Evolutionary conservation across 768 basidiomycete species (phyloP), one percentile per base, ranked within the genome.

Genomic region (Neoboletus subvelutipes): DNA sequence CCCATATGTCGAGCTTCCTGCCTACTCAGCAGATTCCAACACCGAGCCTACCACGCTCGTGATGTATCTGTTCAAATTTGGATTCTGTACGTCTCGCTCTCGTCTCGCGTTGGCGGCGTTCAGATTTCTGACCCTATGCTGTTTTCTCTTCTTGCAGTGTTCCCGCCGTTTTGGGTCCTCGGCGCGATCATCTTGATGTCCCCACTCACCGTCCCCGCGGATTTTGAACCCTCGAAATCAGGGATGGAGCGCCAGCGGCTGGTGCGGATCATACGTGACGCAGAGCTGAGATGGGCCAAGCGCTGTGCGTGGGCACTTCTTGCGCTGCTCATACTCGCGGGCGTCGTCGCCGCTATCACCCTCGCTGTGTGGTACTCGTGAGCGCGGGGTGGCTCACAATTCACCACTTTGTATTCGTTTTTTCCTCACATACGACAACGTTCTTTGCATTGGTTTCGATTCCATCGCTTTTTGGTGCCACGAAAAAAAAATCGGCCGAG

Each of bases 131-230:
- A 50, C 29, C n/a, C 2, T 10, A 11, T 50, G 20, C 2, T 15
- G 15, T 18, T 5, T 0, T 33, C 11, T 22, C 22, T 29, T 55
- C 17, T 58, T 36, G 1, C 59, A 79, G 79, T 81, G 50, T 80
- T 78, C 68, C 79, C 79, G n/a, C 75, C 73, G 17, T 75, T 80
- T 56, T 82, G 81, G 80, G 42, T 79, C 22, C 63, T 77, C 7
- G 78, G 79, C 18, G 64, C 71, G 9, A 50, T 72, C 61, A 74
- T 81, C 45, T 64, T 80, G 20, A 41, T 73, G 45, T 76, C 70
- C 7, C 78, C 80, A 1, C 71, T 80, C n/a, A 60, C 60, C 36
- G 72, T 70, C 5, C 77, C 79, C 2, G 56, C 40, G 3, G 51
- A 62, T 5, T 60, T 70, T 15, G 64, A 63, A 33, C 55, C 67